Conservation (phyloP, 2,329 filamentous ascomycete species). For the Venturia effusa region DNA sequence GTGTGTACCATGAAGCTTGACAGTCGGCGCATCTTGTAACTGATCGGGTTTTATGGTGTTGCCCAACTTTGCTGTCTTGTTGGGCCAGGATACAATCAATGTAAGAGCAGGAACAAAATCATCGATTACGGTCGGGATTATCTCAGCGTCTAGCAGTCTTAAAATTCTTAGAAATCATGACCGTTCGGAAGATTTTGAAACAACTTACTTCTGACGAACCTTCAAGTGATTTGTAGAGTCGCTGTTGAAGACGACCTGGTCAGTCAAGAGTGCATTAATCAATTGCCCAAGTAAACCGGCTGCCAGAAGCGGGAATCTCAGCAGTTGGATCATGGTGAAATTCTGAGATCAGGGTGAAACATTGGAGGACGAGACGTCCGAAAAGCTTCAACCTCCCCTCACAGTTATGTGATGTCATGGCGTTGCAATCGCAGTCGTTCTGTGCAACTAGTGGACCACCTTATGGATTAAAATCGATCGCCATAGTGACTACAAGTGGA, state of each 20-base stretch:
- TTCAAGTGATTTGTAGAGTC: neutral
- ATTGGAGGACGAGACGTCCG: neutral
- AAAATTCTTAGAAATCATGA: neutral
- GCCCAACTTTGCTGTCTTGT: constrained; percentile 38
- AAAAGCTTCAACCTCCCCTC: neutral
- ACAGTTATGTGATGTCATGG: neutral
- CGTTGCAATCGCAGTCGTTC: neutral
- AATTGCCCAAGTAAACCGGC: neutral
- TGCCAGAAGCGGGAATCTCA: neutral
- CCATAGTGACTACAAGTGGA: too few relatives aligned
- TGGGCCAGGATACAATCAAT: constrained; percentile 37
- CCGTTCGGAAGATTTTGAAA: neutral
- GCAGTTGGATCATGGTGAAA: neutral
- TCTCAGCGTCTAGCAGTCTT: constrained; percentile 29
- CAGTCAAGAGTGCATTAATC: neutral
- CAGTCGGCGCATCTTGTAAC: constrained; percentile 30
- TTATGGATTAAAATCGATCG: too few relatives aligned
- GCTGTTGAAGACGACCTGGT: neutral
- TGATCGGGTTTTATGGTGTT: constrained; percentile 40
- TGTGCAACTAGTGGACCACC: too few relatives aligned
- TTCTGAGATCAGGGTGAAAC: neutral
- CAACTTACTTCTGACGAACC: neutral
- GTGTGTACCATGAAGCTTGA: constrained; percentile 26
- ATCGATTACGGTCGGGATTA: constrained; percentile 42
- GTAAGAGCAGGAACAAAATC: constrained; percentile 46